These are phyloP conservation scores for Fusarium sp. DNA, from an alignment of 2,329 filamentous ascomycete species.

Conservation along the genomic window DNA sequence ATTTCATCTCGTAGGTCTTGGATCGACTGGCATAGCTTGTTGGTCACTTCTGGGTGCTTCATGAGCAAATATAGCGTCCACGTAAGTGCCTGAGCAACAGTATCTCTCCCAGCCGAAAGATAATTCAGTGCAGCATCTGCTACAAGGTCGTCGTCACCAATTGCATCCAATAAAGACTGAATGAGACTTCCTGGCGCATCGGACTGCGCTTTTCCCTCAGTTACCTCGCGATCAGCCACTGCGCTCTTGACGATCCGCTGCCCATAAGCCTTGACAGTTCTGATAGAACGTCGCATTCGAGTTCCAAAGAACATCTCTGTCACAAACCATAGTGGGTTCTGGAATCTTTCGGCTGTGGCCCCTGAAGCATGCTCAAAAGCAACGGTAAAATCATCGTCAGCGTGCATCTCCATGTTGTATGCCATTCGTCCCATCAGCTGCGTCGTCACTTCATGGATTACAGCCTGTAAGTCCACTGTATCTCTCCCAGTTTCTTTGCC, in stretches of 20 bases:
- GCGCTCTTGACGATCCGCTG: constrained; percentile 65
- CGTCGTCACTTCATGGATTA: constrained; percentile 72
- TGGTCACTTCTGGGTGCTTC: constrained; percentile 54
- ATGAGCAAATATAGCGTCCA: constrained; percentile 72
- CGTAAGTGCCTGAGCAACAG: constrained; percentile 70
- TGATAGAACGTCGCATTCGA: constrained; percentile 59
- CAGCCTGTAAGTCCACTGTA: constrained; percentile 64
- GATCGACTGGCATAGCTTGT: constrained; percentile 56
- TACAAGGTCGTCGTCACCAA: constrained; percentile 62
- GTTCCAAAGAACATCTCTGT: constrained; percentile 62
- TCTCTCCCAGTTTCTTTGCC: constrained; percentile 37
- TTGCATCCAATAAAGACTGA: constrained; percentile 66
- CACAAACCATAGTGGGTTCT: constrained; percentile 70
- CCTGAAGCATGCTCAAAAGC: constrained; percentile 72
- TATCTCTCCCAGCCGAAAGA: constrained; percentile 71
- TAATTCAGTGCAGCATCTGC: constrained; percentile 73
- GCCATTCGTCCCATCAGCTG: constrained; percentile 74
- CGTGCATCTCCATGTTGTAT: constrained; percentile 74
- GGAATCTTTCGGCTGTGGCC: constrained; percentile 68
- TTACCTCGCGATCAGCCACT: constrained; percentile 46
- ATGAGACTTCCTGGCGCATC: constrained; percentile 65
- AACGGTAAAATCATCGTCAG: constrained; percentile 66
- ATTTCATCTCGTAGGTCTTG: constrained; percentile 22
- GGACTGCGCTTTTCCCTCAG: constrained; percentile 6
- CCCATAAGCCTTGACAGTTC: constrained; percentile 64